A percentile compares a stretch with the other conserved stretches of the same genome.
Evolutionary conservation across 1,284 basidiomycete genomes (phyloP).

Genomic region (Sutorius eximius): DNA sequence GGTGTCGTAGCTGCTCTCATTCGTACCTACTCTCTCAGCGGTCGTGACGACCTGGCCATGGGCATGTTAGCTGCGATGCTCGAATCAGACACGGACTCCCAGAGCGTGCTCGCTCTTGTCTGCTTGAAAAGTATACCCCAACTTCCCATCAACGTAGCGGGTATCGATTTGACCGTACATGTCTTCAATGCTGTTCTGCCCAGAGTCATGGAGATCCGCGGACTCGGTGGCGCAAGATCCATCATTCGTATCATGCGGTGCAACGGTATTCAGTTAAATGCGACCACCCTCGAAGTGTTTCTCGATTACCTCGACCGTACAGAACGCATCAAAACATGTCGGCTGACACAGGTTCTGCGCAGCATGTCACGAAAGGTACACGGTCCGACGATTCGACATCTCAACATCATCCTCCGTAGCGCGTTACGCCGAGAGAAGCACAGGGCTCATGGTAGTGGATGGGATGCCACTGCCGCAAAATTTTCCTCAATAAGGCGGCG

Average conservation of each 20-base stretch:
- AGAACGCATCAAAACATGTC: conserved; percentile 42
- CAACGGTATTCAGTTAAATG: conserved; percentile 49
- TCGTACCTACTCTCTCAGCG: conserved; percentile 51
- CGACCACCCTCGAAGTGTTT: conserved; percentile 53
- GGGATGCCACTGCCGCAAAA: conserved; percentile 45
- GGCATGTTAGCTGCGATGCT: conserved; percentile 51
- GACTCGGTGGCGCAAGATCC: conserved; percentile 45
- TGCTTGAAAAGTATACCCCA: conserved; percentile 19
- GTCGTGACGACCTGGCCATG: conserved; percentile 48
- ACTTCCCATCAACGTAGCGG: conserved; percentile 35
- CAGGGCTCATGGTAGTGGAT: conserved; percentile 46
- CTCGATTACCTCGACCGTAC: conserved; percentile 48
- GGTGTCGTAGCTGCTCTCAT: conserved; percentile 53
- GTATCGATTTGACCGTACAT: conserved; percentile 44
- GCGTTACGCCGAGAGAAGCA: conserved; percentile 51
- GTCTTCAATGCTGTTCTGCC: conserved; percentile 61
- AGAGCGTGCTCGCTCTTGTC: conserved; percentile 26
- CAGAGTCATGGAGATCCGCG: conserved; percentile 46
- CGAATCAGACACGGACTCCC: conserved; percentile 23
- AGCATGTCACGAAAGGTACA: conserved; percentile 40
- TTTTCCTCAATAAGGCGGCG: conserved; percentile 36
- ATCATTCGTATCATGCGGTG: conserved; percentile 56
- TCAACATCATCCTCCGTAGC: conserved; percentile 50
- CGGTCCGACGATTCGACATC: conserved; percentile 48
- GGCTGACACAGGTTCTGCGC: conserved; percentile 49